Conservation (phyloP, 306 rosid species). For the Datisca glomerata region DNA sequence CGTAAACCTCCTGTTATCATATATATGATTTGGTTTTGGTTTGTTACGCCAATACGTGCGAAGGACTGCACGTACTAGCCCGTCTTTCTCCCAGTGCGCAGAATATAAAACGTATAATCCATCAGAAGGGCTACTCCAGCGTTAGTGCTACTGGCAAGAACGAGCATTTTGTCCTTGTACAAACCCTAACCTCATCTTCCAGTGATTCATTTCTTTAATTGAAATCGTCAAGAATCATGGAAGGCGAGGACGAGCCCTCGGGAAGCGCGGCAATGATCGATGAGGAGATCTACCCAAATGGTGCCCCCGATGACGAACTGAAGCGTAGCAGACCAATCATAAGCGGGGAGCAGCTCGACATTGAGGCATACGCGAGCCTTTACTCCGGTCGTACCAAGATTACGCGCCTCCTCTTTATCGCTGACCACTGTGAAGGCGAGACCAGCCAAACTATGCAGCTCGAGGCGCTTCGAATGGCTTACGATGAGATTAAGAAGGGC, state of each 20-base stretch:
- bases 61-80: too few species aligned
- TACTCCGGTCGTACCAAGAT: constrained; percentile 85
- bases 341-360: constrained; percentile 90
- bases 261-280: constrained; percentile 49
- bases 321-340: constrained; percentile 52
- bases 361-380: constrained; percentile 83
- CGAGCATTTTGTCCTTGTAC: too few species aligned
- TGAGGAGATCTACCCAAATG: constrained; percentile 82
- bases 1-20: too few species aligned
- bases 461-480: constrained; percentile 93
- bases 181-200: constrained; percentile 13
- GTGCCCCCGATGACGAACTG: constrained; percentile 28
- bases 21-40: too few species aligned
- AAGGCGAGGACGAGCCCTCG: constrained; percentile 59
- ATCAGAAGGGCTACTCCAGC: too few species aligned
- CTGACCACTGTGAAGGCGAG: constrained; percentile 37
- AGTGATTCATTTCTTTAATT: background rate
- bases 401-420: constrained; percentile 67
- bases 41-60: too few species aligned
- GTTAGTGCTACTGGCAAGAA: too few species aligned
- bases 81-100: too few species aligned
- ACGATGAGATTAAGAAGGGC: constrained; percentile 96
- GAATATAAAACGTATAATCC: too few species aligned
- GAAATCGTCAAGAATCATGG: constrained; percentile 30
- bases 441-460: constrained; percentile 49